Evolutionary conservation across 768 basidiomycete species (phyloP).

Genomic region (Cantharellus anzutake): DNA sequence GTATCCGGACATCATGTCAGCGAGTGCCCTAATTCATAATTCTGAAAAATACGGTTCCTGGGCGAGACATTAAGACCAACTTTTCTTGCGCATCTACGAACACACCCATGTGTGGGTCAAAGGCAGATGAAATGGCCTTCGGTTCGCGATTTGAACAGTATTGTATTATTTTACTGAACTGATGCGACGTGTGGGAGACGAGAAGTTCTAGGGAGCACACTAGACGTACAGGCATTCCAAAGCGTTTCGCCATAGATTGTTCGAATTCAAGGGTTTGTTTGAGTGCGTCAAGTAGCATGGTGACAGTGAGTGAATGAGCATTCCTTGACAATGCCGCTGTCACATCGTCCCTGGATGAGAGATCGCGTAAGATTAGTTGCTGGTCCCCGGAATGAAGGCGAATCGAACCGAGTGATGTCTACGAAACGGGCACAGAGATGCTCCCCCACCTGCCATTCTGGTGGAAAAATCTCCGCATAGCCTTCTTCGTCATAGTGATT

Average conservation of each 20-base stretch:
- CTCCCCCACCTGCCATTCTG: conserved; percentile 73
- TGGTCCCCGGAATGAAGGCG: background rate
- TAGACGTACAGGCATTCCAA: conserved; percentile 43
- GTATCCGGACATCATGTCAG: conserved; percentile 80
- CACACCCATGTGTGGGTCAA: conserved; percentile 80
- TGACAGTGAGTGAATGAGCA: conserved; percentile 51
- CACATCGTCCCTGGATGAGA: conserved; percentile 52
- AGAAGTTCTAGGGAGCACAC: background rate
- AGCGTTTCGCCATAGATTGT: conserved; percentile 58
- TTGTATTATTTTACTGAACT: background rate
- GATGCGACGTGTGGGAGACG: background rate
- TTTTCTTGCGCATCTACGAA: conserved; percentile 96
- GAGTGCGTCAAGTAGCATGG: conserved; percentile 65
- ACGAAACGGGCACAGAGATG: conserved; percentile 65
- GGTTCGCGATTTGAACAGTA: conserved; percentile 4
- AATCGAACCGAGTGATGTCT: conserved; percentile 66
- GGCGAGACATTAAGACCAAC: conserved; percentile 22
- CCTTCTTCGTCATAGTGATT: conserved; percentile 69
- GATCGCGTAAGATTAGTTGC: background rate
- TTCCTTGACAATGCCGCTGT: conserved; percentile 63
- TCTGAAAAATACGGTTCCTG: background rate
- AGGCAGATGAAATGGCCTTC: conserved; percentile 68
- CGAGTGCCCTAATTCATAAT: conserved; percentile 38
- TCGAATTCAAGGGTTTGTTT: conserved; percentile 85
- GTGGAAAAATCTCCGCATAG: conserved; percentile 53